A percentile compares a stretch with the other conserved stretches of the same genome.
Evolutionary conservation across 345 rosid species (phyloP).

Genomic region (Gossypium anomalum): DNA sequence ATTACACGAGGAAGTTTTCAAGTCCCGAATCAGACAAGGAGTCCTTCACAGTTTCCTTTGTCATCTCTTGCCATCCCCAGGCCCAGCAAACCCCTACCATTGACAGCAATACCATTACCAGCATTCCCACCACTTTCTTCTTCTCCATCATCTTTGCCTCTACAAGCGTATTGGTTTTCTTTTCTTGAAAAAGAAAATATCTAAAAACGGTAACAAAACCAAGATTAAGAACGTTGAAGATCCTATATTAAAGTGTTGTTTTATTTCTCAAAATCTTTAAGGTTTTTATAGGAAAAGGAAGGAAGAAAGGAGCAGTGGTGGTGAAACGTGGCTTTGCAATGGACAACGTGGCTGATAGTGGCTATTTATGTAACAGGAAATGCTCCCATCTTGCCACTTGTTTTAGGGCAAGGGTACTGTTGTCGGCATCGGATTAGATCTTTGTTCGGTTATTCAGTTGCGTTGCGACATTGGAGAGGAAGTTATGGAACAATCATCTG

Average conservation of each 20-base stretch:
- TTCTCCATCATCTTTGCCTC: conserved; percentile 25
- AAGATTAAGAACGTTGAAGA: neutral
- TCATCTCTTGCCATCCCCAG: conserved; percentile 24
- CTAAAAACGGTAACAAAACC: neutral
- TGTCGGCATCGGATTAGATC: neutral
- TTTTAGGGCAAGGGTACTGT: neutral
- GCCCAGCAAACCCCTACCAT: conserved; percentile 22
- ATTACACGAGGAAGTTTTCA: conserved; percentile 31
- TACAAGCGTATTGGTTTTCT: neutral
- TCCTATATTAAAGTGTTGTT: neutral
- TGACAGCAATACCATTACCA: conserved; percentile 14
- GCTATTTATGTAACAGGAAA: neutral
- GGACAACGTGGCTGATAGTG: neutral
- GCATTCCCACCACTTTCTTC: conserved; percentile 18
- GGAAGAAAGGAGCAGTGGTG: neutral
- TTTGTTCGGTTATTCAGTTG: neutral
- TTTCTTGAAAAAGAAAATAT: neutral
- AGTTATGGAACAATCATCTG: neutral
- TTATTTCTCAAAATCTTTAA: neutral
- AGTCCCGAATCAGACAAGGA: conserved; percentile 36
- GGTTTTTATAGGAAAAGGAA: neutral
- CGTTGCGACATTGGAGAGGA: neutral
- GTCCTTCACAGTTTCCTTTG: conserved; percentile 15
- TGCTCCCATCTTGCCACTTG: neutral
- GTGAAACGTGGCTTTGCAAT: conserved; percentile 6